These are phyloP conservation scores for Paracoccidioides lutzii DNA, from an alignment of 2,329 filamentous ascomycete species.

Conservation along the genomic window DNA sequence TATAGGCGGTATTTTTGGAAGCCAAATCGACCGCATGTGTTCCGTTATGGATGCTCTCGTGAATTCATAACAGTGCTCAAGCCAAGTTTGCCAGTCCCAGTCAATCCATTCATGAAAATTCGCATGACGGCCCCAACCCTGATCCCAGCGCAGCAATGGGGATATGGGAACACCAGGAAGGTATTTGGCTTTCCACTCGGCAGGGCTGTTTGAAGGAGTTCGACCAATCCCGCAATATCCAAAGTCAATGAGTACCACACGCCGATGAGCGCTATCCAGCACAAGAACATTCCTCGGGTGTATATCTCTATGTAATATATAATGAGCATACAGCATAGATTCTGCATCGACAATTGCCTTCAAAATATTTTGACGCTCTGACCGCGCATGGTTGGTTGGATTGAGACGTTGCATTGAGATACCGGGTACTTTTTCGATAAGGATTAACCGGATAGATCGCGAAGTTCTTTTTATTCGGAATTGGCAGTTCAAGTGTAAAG, in stretches of 20 bases:
- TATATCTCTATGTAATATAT: conserved; percentile 8
- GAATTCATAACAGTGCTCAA: conserved; percentile 4
- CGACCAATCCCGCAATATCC: neutral
- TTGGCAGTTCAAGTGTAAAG: conserved; percentile 3
- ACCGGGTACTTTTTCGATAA: conserved; percentile 8
- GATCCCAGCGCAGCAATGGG: conserved; percentile 5
- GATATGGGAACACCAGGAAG: conserved; percentile 4
- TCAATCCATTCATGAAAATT: conserved; percentile 9
- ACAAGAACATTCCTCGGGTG: conserved; percentile 10
- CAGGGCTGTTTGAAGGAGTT: neutral
- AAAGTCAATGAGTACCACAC: conserved; percentile 1
- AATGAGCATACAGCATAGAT: conserved; percentile 6
- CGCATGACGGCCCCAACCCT: neutral
- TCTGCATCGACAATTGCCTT: conserved; percentile 9
- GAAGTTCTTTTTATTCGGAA: neutral
- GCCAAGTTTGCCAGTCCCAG: conserved; percentile 9
- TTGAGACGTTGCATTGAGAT: conserved; percentile 5
- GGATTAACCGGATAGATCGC: conserved; percentile 10
- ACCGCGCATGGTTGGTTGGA: conserved; percentile 4
- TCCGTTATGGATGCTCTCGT: conserved; percentile 5
- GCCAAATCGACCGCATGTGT: conserved; percentile 3
- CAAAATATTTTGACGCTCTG: conserved; percentile 8
- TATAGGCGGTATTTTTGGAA: conserved; percentile 2
- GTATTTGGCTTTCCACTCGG: neutral
- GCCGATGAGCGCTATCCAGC: neutral